Evolutionary conservation across 1,284 basidiomycete genomes (phyloP), one percentile per base, ranked within the genome.

Genomic region (Cerioporus squamosus): DNA sequence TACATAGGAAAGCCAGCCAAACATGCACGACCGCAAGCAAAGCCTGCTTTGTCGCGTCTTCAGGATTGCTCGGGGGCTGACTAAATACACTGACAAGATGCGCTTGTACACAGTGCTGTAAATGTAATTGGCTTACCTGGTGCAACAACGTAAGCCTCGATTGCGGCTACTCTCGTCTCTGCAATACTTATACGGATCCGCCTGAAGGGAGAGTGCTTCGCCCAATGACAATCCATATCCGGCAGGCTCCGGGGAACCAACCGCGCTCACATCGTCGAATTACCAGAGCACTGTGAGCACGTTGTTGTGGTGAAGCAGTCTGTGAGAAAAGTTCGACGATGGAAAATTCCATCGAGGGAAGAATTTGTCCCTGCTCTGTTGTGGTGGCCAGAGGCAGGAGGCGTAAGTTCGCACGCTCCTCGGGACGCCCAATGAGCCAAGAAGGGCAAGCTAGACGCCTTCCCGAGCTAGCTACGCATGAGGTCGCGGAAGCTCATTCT

Each of bases 1-100:
- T 36, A 36, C 33, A 36, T 15, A 36, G 33, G 33, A n/a, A n/a
- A n/a, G n/a, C 70, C 33, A 65, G 61, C 73, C 73, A 74, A 8
- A 72, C 68, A 18, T 67, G 66, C 0, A 71, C 66, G n/a, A 72
- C 55, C 3, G 71, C 62, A 29, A 70, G 63, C 46, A 69, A 61
- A 58, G 61, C 71, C 57, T 62, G 65, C 61, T 68, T 70, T 5
- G 51, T 63, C 56, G 70, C 66, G 57, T 70, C 68, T 56, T 70
- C 70, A 8, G 56, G 51, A 43, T 44, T 60, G 57, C 66, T 68
- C 64, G 53, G 68, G 47, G 68, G 52, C 60, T 36, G 33, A 36
- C 68, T 67, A 66, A 68, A n/a, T 8, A 15, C 15, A 14, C 29
- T 8, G 45, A 7, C 17, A 45, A n/a, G 12, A 36, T 2, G 12